These are phyloP conservation scores for Castanea sativa DNA, from an alignment of 306 rosid species.

Conservation along the genomic window DNA sequence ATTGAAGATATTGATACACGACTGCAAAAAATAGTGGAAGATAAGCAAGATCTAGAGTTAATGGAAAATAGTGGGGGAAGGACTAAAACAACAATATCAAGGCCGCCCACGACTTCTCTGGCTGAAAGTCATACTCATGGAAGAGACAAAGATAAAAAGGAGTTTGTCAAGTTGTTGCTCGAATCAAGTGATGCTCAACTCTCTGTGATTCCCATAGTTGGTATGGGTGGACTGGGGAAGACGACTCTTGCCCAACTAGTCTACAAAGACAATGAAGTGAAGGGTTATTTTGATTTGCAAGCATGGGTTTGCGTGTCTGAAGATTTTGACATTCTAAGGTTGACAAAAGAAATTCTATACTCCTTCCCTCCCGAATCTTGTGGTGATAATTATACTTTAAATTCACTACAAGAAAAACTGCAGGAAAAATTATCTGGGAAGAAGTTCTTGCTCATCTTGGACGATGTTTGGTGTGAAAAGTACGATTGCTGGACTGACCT, in stretches of 20 bases:
- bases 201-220: neutral
- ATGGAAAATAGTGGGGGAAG: neutral
- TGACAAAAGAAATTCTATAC: no score
- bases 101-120: neutral
- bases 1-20: no score
- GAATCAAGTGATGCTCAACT: neutral
- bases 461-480: rapidly evolving
- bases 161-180: neutral
- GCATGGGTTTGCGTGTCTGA: neutral
- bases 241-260: neutral
- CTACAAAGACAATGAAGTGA: neutral
- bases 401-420: no score
- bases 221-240: neutral
- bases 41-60: neutral
- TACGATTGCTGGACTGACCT: no score
- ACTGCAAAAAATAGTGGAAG: neutral
- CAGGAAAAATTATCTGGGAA: rapidly evolving
- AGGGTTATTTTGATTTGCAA: neutral
- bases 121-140: neutral
- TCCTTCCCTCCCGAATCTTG: rapidly evolving
- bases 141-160: neutral
- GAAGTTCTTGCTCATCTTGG: no score
- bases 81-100: neutral
- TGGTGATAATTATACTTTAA: rapidly evolving
- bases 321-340: neutral